Evolutionary conservation across 2,329 filamentous ascomycete genomes (phyloP).

Genomic region (Neopestalotiopsis clavispora): DNA sequence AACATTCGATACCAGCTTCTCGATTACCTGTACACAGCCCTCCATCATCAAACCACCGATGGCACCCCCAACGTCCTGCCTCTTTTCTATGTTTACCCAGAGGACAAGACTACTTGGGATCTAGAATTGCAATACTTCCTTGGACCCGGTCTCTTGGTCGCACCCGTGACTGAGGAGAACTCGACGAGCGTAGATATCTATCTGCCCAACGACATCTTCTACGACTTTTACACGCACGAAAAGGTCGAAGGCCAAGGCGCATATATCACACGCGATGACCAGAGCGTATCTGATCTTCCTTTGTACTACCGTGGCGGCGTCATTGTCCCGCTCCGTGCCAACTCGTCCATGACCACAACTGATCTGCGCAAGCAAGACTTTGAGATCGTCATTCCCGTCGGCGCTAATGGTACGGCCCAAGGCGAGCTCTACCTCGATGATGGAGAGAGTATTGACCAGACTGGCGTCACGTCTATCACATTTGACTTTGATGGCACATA

Average conservation of each 20-base stretch:
- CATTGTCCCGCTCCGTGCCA: conserved; percentile 65
- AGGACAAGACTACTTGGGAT: conserved; percentile 44
- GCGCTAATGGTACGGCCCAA: conserved; percentile 62
- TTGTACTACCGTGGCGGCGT: conserved; percentile 69
- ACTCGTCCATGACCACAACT: conserved; percentile 64
- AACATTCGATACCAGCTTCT: conserved; percentile 72
- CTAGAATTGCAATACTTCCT: conserved; percentile 54
- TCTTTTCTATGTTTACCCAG: conserved; percentile 70
- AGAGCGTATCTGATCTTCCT: conserved; percentile 60
- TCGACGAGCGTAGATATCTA: conserved; percentile 50
- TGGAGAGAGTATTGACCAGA: conserved; percentile 69
- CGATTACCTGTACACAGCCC: conserved; percentile 76
- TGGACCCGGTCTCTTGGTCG: conserved; percentile 48
- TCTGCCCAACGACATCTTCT: conserved; percentile 53
- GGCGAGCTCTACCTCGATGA: conserved; percentile 81
- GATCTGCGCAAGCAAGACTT: conserved; percentile 70
- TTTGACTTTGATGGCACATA: conserved; percentile 63
- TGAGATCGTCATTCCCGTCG: conserved; percentile 72
- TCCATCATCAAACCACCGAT: conserved; percentile 63
- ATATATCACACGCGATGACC: conserved; percentile 42
- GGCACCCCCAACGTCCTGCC: conserved; percentile 71
- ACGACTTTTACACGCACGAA: conserved; percentile 56
- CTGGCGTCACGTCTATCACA: conserved; percentile 57
- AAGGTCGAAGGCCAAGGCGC: conserved; percentile 46
- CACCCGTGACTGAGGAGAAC: conserved; percentile 49